Conservation (phyloP, 352 stramenopile genomes). For the Elongisporangium senticosum region DNA sequence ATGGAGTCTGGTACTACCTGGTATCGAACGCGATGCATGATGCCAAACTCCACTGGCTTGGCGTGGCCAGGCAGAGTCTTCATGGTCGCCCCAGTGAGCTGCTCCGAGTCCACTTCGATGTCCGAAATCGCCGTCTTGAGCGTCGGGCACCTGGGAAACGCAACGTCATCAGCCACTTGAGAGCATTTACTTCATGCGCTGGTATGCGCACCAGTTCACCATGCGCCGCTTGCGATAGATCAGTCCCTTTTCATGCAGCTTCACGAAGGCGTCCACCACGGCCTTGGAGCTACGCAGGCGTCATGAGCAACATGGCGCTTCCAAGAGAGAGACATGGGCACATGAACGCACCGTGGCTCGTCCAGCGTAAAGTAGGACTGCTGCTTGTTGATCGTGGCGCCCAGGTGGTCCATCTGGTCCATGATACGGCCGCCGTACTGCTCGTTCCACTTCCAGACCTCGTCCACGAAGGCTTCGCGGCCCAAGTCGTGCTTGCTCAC, state of each 20-base stretch:
- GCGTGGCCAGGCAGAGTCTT: constrained; percentile 68
- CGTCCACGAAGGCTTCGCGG: constrained; percentile 95
- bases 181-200: not conserved
- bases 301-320: not conserved
- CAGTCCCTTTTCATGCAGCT: constrained; percentile 95
- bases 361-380: constrained; percentile 99
- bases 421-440: constrained; percentile 97
- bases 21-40: constrained; percentile 83
- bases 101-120: constrained; percentile 97
- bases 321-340: not conserved
- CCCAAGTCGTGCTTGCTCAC: constrained; percentile 93
- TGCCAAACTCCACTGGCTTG: constrained; percentile 73
- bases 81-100: constrained; percentile 88
- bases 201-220: constrained; percentile 96
- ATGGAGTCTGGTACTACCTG: constrained; percentile 17
- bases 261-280: constrained; percentile 63
- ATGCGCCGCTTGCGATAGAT: constrained; percentile 95
- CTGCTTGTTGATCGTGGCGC: constrained; percentile 95
- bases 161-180: not conserved
- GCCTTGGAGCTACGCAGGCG: constrained; percentile 26
- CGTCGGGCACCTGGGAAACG: constrained; percentile 60
- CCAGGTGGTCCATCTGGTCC: constrained; percentile 92
- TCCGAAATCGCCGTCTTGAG: constrained; percentile 95
- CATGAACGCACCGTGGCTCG: constrained; percentile 73
- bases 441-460: constrained; percentile 98